These are phyloP conservation scores for Heliamphora pulchella DNA, from an alignment of 179 eudicot genomes.

Conservation along the genomic window DNA sequence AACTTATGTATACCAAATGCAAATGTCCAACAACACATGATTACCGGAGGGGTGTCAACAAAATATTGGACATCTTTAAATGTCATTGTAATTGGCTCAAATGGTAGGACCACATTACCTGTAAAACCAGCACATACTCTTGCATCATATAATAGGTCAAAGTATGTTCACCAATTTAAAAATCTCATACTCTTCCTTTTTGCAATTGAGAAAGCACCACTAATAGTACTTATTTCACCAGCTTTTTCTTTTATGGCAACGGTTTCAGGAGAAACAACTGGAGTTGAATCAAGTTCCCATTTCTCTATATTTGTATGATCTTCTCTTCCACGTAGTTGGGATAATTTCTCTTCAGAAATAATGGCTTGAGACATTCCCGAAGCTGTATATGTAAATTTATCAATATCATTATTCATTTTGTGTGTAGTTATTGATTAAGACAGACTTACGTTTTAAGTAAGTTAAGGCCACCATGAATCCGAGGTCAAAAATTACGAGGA, in stretches of 20 bases:
- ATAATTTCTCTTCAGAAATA: slow-evolving; percentile 60
- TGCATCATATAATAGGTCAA: background rate
- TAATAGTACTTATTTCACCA: background rate
- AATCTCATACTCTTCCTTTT: background rate
- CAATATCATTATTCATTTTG: slow-evolving; percentile 5
- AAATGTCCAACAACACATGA: background rate
- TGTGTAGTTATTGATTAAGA: background rate
- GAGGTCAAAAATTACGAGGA: slow-evolving; percentile 40
- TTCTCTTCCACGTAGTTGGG: slow-evolving; percentile 28
- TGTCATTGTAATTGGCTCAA: slow-evolving; percentile 52
- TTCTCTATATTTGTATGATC: background rate
- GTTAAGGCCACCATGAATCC: slow-evolving; percentile 63
- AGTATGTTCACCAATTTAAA: background rate
- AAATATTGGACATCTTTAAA: slow-evolving; percentile 67
- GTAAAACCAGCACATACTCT: slow-evolving; percentile 20
- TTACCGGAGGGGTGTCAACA: slow-evolving; percentile 66
- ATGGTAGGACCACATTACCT: slow-evolving; percentile 64
- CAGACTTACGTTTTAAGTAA: slow-evolving; percentile 56
- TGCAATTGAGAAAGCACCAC: background rate
- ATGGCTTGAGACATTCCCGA: slow-evolving; percentile 49
- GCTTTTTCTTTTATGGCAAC: background rate
- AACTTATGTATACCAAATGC: background rate
- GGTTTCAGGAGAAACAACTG: background rate
- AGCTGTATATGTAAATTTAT: slow-evolving; percentile 36
- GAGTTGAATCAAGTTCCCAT: background rate